These are phyloP conservation scores for Diversispora eburnea DNA, from an alignment of 192 early-diverging fungal species.

Conservation along the genomic window DNA sequence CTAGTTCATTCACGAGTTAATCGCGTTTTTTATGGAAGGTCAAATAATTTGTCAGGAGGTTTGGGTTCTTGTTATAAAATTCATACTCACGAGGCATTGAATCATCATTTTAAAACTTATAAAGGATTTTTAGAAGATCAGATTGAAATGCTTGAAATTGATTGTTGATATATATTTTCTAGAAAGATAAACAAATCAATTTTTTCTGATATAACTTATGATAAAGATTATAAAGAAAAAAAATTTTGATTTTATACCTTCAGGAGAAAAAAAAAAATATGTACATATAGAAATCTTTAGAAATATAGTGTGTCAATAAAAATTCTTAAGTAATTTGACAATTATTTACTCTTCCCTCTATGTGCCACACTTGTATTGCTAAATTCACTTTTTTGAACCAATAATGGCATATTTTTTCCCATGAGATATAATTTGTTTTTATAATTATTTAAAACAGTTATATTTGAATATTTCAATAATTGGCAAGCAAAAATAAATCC, in stretches of 20 bases:
- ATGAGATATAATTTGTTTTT: conserved; percentile 86
- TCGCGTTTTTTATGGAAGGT: conserved; percentile 72
- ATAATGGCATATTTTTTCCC: conserved; percentile 72
- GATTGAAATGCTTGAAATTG: conserved; percentile 12
- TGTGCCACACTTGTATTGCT: conserved; percentile 50
- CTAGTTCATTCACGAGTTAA: conserved; percentile 89
- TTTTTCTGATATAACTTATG: no score
- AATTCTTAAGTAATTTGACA: neutral
- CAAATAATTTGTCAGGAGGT: conserved; percentile 46
- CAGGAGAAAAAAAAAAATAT: neutral
- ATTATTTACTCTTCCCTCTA: conserved; percentile 25
- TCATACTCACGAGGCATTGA: conserved; percentile 63
- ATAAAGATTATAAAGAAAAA: no score
- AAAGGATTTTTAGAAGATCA: conserved; percentile 10
- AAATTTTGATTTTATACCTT: no score
- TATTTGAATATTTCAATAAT: conserved; percentile 25
- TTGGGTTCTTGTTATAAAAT: conserved; percentile 63
- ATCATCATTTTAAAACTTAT: conserved; percentile 70
- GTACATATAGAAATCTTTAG: neutral
- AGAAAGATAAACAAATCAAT: no score
- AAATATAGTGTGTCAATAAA: neutral
- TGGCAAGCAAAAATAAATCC: conserved; percentile 80
- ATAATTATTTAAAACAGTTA: conserved; percentile 41
- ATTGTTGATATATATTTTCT: conserved; percentile 15
- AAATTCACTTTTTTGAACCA: conserved; percentile 57